Base-by-base conservation (phyloP, 352 stramenopile species). In the Nothophytophthora sp. region DNA sequence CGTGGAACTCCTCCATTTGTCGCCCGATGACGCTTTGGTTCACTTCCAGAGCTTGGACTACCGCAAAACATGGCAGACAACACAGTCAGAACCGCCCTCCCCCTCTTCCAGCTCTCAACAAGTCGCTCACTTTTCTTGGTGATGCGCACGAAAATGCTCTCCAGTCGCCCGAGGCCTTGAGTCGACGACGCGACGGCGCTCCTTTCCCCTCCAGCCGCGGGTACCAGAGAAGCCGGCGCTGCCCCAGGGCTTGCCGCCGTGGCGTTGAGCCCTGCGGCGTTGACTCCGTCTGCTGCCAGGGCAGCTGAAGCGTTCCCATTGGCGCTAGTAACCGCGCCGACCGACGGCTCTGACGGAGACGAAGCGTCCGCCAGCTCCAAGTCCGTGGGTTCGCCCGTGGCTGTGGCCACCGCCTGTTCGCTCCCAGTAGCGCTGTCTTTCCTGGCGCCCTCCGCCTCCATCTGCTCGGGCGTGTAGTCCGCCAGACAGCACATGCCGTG, bases 61-160 rank as follows among this genome's bases (percentile, higher is more conserved):
- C 18, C n/a, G n/a, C n/a, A n/a, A 44, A 7, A 5, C 8, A 37
- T n/a, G 41, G 22, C 8, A 38, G 11, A 58, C 28, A 59, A 11
- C 51, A 16, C 19, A 39, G 24, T 50, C 10, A 41, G 23, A 34
- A 22, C 3, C 28, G 16, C 5, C 40, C 10, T 35, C 8, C 41
- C 5, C 5, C 36, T 18, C 15, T 43, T 15, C 12, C 12, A 45
- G 16, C 20, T 19, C 18, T 4, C n/a, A 11, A 40, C 51, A 27
- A 18, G 36, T 27, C 19, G 20, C 50, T 40, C 27, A 93, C 82
- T 88, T 39, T 93, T 93, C 56, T 90, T 93, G 7, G 80, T 90
- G 40, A 93, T 88, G 40, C 80, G 79, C 19, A 93, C 73, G 27
- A 91, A 93, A 50, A 93, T 90, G 49, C 79, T 93, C 51, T 93